These are phyloP conservation scores for Debaryomyces maramus DNA, from an alignment of 805 yeast species.

Conservation along the genomic window DNA sequence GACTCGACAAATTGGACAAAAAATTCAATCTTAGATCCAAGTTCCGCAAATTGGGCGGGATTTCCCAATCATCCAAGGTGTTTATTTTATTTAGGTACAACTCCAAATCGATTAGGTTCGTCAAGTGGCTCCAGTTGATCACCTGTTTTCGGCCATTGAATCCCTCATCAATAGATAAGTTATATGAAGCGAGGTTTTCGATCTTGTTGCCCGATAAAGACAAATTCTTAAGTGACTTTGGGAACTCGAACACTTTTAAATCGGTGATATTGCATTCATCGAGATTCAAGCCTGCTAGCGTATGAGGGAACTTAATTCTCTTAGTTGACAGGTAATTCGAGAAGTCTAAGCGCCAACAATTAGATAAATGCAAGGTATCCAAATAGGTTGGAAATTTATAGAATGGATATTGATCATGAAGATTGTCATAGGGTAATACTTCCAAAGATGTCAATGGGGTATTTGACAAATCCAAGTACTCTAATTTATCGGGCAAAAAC, in stretches of 20 bases:
- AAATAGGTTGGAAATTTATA: constrained; percentile 31
- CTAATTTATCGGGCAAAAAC: constrained; percentile 20
- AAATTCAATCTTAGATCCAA: constrained; percentile 12
- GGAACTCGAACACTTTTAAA: constrained; percentile 24
- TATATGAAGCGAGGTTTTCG: constrained; percentile 19
- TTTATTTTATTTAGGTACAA: constrained; percentile 21
- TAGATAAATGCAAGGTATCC: constrained; percentile 19
- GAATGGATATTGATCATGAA: constrained; percentile 12
- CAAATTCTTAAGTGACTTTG: constrained; percentile 19
- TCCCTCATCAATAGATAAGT: not conserved
- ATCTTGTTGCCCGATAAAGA: constrained; percentile 27
- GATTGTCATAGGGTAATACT: not conserved
- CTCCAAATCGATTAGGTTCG: constrained; percentile 21
- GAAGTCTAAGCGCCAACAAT: constrained; percentile 11
- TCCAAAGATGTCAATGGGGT: constrained; percentile 17
- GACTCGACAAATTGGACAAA: constrained; percentile 1
- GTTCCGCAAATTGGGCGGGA: constrained; percentile 14
- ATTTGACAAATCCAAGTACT: constrained; percentile 25
- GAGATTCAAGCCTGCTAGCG: constrained; percentile 21
- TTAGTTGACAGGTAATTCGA: constrained; percentile 6
- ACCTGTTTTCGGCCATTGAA: constrained; percentile 10
- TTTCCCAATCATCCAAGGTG: constrained; percentile 17
- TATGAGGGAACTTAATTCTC: constrained; percentile 23
- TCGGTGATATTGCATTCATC: constrained; percentile 21
- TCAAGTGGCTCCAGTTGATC: constrained; percentile 25